A percentile compares a stretch with the other conserved stretches of the same genome.
Evolutionary conservation across 805 yeast genomes (phyloP).

Genomic region (Scheffersomyces stipitis): DNA sequence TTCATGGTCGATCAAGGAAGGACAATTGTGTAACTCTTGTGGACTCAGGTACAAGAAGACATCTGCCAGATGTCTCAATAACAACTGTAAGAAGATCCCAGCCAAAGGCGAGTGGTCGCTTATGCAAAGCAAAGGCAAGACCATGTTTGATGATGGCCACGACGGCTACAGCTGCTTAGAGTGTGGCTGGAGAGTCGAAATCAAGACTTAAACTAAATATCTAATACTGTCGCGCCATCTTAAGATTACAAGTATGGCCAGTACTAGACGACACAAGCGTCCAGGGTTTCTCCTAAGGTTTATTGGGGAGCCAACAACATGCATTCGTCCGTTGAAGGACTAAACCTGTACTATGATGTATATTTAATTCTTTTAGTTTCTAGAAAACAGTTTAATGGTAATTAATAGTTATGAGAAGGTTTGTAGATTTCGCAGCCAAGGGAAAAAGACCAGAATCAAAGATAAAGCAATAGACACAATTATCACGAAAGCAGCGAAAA

Average conservation of each 20-base stretch:
- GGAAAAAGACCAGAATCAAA: no score
- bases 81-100: constrained; percentile 80
- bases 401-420: no score
- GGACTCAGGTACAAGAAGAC: constrained; percentile 94
- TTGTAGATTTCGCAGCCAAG: no score
- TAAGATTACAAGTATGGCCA: background rate
- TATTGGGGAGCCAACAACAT: no score
- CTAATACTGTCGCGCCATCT: background rate
- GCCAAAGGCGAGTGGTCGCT: constrained; percentile 94
- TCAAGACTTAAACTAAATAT: constrained; percentile 13
- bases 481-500: no score
- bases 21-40: constrained; percentile 96
- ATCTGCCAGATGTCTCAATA: constrained; percentile 81
- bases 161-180: constrained; percentile 43
- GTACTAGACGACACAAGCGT: no score
- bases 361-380: no score
- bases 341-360: no score
- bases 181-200: constrained; percentile 45
- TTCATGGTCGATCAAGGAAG: constrained; percentile 85
- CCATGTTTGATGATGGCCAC: constrained; percentile 36
- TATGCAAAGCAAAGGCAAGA: constrained; percentile 71
- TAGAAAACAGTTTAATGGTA: no score
- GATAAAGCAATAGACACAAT: no score
- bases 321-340: no score
- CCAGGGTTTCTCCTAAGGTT: no score